Percentiles rank a stretch among this genome's conserved stretches.
Evolutionary conservation across 805 yeast species (phyloP).

Genomic region (Hemisphaericaspora nanyangensis): DNA sequence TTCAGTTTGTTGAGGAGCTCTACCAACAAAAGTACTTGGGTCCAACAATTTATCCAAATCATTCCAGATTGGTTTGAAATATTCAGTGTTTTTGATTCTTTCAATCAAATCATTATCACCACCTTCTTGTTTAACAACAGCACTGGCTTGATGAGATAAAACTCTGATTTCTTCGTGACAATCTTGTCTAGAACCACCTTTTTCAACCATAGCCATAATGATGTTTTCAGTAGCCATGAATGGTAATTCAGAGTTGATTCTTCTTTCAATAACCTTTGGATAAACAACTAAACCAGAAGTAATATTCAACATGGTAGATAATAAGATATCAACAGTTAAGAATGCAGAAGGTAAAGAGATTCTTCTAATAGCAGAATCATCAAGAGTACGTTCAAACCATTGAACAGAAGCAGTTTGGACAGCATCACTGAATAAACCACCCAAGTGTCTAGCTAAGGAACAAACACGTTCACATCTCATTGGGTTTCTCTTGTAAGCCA

Average conservation of each 20-base stretch:
- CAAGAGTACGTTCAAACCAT: constrained; percentile 99
- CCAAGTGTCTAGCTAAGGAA: constrained; percentile 94
- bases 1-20: constrained; percentile 97
- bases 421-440: constrained; percentile 87
- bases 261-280: constrained; percentile 97
- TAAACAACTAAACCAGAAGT: constrained; percentile 95
- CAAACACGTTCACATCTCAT: constrained; percentile 99
- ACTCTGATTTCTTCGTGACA: constrained; percentile 98
- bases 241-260: constrained; percentile 91
- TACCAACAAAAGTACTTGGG: constrained; percentile 93
- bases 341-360: constrained; percentile 95
- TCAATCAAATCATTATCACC: constrained; percentile 97
- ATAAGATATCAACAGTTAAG: constrained; percentile 88
- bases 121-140: constrained; percentile 96
- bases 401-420: constrained; percentile 96
- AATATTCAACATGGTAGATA: constrained; percentile 86
- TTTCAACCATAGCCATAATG: constrained; percentile 99
- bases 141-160: constrained; percentile 94
- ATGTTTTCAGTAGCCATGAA: constrained; percentile 99
- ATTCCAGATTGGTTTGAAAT: constrained; percentile 84
- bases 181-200: constrained; percentile 96
- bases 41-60: constrained; percentile 80
- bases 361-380: constrained; percentile 97
- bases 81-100: constrained; percentile 70
- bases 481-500: constrained; percentile 99